Evolutionary conservation across 2,329 filamentous ascomycete species (phyloP).

Genomic region (Leptographium galeiforme): DNA sequence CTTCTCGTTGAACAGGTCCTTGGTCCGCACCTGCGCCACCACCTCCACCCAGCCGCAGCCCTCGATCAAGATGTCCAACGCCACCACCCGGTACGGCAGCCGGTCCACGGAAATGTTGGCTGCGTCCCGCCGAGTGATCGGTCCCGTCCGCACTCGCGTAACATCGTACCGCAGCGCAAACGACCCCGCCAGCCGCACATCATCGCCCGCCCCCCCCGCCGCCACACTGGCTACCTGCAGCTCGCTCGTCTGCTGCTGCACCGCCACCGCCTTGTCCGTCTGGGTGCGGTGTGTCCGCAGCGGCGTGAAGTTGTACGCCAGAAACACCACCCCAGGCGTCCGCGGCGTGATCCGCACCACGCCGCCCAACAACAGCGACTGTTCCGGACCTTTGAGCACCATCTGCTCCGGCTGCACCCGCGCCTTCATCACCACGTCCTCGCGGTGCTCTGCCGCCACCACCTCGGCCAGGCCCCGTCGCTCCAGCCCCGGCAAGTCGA

Average conservation of each 20-base stretch:
- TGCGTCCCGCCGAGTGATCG: conserved; percentile 50
- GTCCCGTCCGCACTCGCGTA: conserved; percentile 64
- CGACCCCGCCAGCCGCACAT: conserved; percentile 56
- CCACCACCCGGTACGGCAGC: conserved; percentile 68
- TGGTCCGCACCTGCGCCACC: conserved; percentile 62
- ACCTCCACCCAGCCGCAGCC: conserved; percentile 91
- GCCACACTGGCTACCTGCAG: conserved; percentile 51
- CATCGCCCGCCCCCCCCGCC: conserved; percentile 39
- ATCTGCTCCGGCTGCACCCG: conserved; percentile 62
- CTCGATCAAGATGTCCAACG: conserved; percentile 77
- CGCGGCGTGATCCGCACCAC: conserved; percentile 76
- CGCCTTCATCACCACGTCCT: conserved; percentile 63
- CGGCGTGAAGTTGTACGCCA: conserved; percentile 80
- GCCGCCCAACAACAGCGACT: conserved; percentile 74
- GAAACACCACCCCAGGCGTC: conserved; percentile 48
- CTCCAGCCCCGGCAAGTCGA: conserved; percentile 79
- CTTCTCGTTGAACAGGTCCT: conserved; percentile 22
- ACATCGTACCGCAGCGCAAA: conserved; percentile 72
- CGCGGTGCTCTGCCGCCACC: conserved; percentile 52
- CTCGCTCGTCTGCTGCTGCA: conserved; percentile 51
- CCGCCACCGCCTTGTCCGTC: conserved; percentile 64
- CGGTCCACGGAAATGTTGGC: conserved; percentile 49
- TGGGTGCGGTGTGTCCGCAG: conserved; percentile 62
- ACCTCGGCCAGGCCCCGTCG: conserved; percentile 60
- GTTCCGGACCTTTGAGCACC: conserved; percentile 52